Conservation (phyloP, 768 basidiomycete genomes). For the Boletus bicolor region DNA sequence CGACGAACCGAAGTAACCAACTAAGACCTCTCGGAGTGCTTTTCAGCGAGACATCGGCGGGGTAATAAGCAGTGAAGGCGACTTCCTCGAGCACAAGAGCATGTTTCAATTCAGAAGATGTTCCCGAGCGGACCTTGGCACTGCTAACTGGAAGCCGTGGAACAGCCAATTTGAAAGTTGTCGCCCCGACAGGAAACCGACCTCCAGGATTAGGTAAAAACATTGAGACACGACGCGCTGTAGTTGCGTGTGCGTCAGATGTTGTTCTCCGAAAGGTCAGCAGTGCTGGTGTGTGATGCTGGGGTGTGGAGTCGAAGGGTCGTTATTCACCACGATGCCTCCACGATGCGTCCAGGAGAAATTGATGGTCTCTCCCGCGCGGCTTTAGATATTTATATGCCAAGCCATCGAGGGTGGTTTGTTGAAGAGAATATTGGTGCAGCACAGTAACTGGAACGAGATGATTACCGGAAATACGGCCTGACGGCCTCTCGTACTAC, state of each 20-base stretch:
- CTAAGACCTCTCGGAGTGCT: constrained; percentile 40
- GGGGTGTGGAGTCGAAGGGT: neutral
- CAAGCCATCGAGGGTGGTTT: neutral
- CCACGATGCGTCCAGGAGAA: neutral
- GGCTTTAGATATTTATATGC: neutral
- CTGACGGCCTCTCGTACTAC: no score
- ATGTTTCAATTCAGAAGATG: constrained; percentile 28
- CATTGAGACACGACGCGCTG: constrained; percentile 23
- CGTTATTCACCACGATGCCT: neutral
- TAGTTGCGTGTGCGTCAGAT: no score
- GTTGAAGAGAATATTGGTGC: neutral
- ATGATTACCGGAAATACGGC: neutral
- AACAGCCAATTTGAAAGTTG: constrained; percentile 51
- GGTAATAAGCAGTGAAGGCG: constrained; percentile 64
- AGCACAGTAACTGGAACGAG: neutral
- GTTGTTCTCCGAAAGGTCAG: neutral
- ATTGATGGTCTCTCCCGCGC: neutral
- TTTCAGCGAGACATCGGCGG: constrained; percentile 39
- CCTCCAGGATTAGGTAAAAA: constrained; percentile 43
- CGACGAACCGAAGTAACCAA: constrained; percentile 56
- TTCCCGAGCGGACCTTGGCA: constrained; percentile 34
- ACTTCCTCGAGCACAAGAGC: constrained; percentile 60
- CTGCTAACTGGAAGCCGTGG: constrained; percentile 39
- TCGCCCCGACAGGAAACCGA: constrained; percentile 57
- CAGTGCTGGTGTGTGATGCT: neutral